phyloP scores from a whole-genome alignment of 768 basidiomycete species.

The Lentinula boryana region DNA sequence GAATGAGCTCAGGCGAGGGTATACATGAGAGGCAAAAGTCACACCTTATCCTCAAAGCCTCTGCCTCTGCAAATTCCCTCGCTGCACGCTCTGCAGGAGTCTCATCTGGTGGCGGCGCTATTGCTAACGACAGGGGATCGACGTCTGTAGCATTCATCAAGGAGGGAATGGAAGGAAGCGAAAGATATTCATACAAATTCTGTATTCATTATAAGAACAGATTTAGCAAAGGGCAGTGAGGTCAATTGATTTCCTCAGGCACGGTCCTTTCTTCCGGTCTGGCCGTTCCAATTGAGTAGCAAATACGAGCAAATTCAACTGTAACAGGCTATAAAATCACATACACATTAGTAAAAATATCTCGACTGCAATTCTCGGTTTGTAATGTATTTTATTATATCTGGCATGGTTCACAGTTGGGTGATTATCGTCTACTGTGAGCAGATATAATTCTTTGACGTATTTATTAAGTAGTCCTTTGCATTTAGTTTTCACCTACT shows the following conservation, averaged over 20 bases:
- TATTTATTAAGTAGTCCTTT: too few species aligned
- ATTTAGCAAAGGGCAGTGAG: not conserved
- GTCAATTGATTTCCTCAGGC: conserved; percentile 1
- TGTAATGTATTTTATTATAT: too few species aligned
- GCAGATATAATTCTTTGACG: too few species aligned
- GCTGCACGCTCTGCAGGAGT: conserved; percentile 46
- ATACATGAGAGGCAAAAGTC: not conserved
- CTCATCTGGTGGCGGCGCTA: conserved; percentile 64
- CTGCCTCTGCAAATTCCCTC: conserved; percentile 56
- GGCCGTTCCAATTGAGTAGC: not conserved
- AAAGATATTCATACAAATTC: not conserved
- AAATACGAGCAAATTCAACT: not conserved
- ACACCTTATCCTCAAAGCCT: conserved; percentile 48
- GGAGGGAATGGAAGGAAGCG: not conserved
- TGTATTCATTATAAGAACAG: conserved; percentile 6
- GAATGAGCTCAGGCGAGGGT: not conserved
- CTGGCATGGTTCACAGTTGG: too few species aligned
- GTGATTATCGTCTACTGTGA: too few species aligned
- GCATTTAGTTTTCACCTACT: too few species aligned
- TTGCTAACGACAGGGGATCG: conserved; percentile 55
- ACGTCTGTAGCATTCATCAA: conserved; percentile 28
- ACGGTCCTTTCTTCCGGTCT: not conserved
- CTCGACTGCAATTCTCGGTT: too few species aligned
- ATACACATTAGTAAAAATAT: too few species aligned
- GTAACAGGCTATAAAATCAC: too few species aligned